A percentile compares a stretch with the other conserved stretches of the same genome.
phyloP scores from a whole-genome alignment of 768 basidiomycete species.

The Tricholoma sp. region DNA sequence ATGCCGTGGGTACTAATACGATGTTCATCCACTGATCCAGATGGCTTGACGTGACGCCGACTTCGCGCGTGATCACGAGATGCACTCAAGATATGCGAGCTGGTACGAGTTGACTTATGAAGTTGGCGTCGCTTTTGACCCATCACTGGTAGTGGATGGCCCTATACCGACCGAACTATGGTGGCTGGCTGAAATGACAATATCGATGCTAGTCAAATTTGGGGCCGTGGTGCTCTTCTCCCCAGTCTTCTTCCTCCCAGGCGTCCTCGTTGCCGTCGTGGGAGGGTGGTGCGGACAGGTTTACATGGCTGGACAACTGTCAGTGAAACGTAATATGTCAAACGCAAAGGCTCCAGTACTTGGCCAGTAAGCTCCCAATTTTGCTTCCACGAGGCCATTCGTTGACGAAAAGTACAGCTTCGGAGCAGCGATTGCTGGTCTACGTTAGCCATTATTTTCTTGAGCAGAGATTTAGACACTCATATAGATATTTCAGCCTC shows the following conservation, averaged over 20 bases:
- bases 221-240: constrained; percentile 38
- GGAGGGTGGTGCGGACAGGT: constrained; percentile 40
- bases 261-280: constrained; percentile 32
- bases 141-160: constrained; percentile 45
- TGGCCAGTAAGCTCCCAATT: constrained; percentile 33
- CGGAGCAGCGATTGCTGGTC: constrained; percentile 54
- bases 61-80: constrained; percentile 54
- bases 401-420: constrained; percentile 24
- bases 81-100: constrained; percentile 62
- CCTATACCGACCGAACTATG: constrained; percentile 23
- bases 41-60: constrained; percentile 44
- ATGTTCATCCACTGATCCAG: constrained; percentile 19
- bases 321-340: constrained; percentile 44
- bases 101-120: constrained; percentile 15
- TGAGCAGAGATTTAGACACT: neutral
- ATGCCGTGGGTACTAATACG: neutral
- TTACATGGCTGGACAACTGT: constrained; percentile 42
- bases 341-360: constrained; percentile 32
- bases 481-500: constrained; percentile 28
- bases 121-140: constrained; percentile 16
- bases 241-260: constrained; percentile 43
- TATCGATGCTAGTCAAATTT: constrained; percentile 38
- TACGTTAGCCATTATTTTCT: constrained; percentile 28
- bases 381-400: constrained; percentile 2
- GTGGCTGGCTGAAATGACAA: constrained; percentile 22